A percentile compares a stretch with the other conserved stretches of the same genome.
phyloP scores from a whole-genome alignment of 371 early-diverging fungal species.

The Mucor lusitanicus region DNA sequence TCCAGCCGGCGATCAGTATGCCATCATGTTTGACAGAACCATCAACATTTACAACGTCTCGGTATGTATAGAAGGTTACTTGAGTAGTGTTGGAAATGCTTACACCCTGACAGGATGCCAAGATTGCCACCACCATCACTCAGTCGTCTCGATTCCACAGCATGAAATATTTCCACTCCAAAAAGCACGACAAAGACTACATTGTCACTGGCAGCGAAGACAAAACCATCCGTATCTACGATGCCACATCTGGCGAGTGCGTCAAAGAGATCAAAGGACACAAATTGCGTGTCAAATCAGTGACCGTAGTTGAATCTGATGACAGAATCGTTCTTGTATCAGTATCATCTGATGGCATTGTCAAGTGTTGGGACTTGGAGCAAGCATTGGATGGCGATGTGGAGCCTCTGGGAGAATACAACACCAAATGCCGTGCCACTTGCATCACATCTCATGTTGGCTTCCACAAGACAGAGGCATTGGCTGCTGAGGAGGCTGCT shows the following conservation, averaged over 20 bases:
- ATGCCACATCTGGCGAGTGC: constrained; percentile 54
- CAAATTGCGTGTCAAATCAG: constrained; percentile 52
- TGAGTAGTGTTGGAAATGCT: neutral
- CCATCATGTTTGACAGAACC: constrained; percentile 71
- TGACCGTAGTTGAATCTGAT: constrained; percentile 34
- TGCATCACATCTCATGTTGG: constrained; percentile 54
- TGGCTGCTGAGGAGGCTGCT: constrained; percentile 5
- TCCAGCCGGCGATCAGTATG: constrained; percentile 72
- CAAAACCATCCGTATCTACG: constrained; percentile 70
- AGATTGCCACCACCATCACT: constrained; percentile 50
- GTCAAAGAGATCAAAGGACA: constrained; percentile 64
- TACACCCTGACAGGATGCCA: constrained; percentile 46
- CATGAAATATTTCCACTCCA: constrained; percentile 50
- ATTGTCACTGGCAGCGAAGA: constrained; percentile 75
- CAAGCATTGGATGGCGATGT: constrained; percentile 24
- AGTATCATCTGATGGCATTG: constrained; percentile 73
- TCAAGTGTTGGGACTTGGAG: constrained; percentile 73
- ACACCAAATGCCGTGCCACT: constrained; percentile 71
- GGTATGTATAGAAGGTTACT: constrained; percentile 42
- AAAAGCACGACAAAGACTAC: constrained; percentile 52
- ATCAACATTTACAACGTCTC: constrained; percentile 72
- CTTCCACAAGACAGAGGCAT: constrained; percentile 22
- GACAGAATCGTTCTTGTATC: constrained; percentile 53
- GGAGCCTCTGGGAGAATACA: constrained; percentile 59
- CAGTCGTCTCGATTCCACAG: constrained; percentile 52